phyloP scores from a whole-genome alignment of 352 stramenopile species.

The Phytophthora ohioensis region DNA sequence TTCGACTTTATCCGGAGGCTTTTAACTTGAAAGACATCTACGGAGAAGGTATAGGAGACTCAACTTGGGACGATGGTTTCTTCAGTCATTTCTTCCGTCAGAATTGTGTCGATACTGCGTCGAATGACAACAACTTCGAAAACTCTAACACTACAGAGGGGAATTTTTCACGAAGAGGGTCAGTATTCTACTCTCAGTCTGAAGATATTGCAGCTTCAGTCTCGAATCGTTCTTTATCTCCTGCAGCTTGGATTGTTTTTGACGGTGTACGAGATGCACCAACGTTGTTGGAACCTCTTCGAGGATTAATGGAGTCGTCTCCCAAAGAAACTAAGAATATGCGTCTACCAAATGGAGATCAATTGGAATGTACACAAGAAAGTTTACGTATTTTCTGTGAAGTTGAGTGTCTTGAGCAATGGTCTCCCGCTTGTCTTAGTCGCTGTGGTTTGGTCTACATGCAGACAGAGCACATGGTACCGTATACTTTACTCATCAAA shows the following conservation, averaged over 20 bases:
- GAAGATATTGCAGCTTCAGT: background rate
- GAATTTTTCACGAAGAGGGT: slow-evolving; percentile 8
- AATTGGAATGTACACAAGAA: slow-evolving; percentile 48
- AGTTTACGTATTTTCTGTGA: slow-evolving; percentile 66
- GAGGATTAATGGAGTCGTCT: slow-evolving; percentile 30
- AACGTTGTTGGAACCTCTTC: slow-evolving; percentile 55
- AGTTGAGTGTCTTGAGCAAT: slow-evolving; percentile 56
- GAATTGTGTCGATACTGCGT: slow-evolving; percentile 41
- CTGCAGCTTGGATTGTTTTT: slow-evolving; percentile 70
- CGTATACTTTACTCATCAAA: slow-evolving; percentile 78
- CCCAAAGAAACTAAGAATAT: slow-evolving; percentile 33
- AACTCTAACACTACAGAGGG: slow-evolving; percentile 8
- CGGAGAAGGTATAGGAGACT: slow-evolving; percentile 54
- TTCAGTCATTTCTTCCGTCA: slow-evolving; percentile 66
- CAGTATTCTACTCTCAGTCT: background rate
- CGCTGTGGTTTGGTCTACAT: slow-evolving; percentile 72
- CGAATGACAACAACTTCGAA: slow-evolving; percentile 20
- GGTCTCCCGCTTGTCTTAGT: slow-evolving; percentile 58
- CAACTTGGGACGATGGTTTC: slow-evolving; percentile 65
- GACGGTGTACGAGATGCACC: slow-evolving; percentile 48
- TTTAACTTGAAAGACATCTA: slow-evolving; percentile 62
- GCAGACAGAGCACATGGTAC: slow-evolving; percentile 51
- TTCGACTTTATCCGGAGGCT: slow-evolving; percentile 54
- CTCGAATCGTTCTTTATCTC: slow-evolving; percentile 28
- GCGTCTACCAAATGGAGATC: slow-evolving; percentile 66